Evolutionary conservation across 306 rosid genomes (phyloP).

Genomic region (barrel medic (Medicago truncatula)): MtrunA17r5.0-ANR NC_053045.1:44705501-44706000

Average conservation of each 20-base stretch:
- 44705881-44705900: constrained; percentile 53
- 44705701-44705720: constrained; percentile 31
- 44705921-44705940: constrained; percentile 48
- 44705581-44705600: constrained; percentile 60
- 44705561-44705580: constrained; percentile 91
- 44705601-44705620: constrained; percentile 80
- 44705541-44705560: constrained; percentile 51
- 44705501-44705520: constrained; percentile 13
- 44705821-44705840: constrained; percentile 67
- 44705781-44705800: constrained; percentile 78
- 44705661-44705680: constrained; percentile 51
- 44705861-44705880: constrained; percentile 60
- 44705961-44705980: constrained; percentile 36
- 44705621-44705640: constrained; percentile 89
- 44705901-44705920: constrained; percentile 74
- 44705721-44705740: constrained; percentile 10
- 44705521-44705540: constrained; percentile 33
- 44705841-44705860: constrained; percentile 77
- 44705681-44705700: constrained; percentile 46
- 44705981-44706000: constrained; percentile 34
- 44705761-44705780: constrained; percentile 49
- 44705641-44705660: constrained; percentile 78
- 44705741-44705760: constrained; percentile 36
- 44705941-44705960: constrained; percentile 36
- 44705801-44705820: constrained; percentile 63